Evolutionary conservation across 116 monocot species (phyloP).

Genomic region (Posidonia oceanica): DNA sequence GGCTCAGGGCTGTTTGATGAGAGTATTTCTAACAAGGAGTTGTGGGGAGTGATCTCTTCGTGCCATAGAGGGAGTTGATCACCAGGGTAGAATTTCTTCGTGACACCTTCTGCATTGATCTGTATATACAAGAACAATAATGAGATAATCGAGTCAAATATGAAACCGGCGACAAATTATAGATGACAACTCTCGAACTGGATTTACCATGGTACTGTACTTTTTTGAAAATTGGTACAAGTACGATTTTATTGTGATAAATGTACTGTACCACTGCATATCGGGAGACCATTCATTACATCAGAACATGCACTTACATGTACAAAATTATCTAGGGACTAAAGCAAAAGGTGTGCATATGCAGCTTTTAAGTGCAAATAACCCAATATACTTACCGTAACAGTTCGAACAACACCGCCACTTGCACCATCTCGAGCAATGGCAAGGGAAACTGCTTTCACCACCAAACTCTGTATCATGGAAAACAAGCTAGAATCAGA

Average conservation of each 20-base stretch:
- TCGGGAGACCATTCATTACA: too few relatives aligned
- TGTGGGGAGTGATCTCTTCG: conserved; percentile 53
- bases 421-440: conserved; percentile 96
- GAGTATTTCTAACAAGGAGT: conserved; percentile 68
- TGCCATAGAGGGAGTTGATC: conserved; percentile 72
- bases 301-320: too few relatives aligned
- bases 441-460: conserved; percentile 84
- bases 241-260: too few relatives aligned
- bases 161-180: too few relatives aligned
- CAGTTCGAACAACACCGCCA: conserved; percentile 90
- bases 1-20: conserved; percentile 35
- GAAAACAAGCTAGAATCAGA: neutral
- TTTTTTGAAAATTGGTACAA: too few relatives aligned
- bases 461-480: conserved; percentile 52
- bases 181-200: too few relatives aligned
- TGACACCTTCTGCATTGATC: conserved; percentile 64
- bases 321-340: too few relatives aligned
- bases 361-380: neutral
- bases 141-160: too few relatives aligned
- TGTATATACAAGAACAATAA: conserved; percentile 6
- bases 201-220: too few relatives aligned
- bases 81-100: conserved; percentile 46
- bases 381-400: conserved; percentile 45
- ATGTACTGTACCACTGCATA: too few relatives aligned
- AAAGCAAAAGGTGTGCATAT: too few relatives aligned